These are phyloP conservation scores for Stephanodiscus minutulus DNA, from an alignment of 108 stramenopile genomes.

Conservation along the genomic window DNA sequence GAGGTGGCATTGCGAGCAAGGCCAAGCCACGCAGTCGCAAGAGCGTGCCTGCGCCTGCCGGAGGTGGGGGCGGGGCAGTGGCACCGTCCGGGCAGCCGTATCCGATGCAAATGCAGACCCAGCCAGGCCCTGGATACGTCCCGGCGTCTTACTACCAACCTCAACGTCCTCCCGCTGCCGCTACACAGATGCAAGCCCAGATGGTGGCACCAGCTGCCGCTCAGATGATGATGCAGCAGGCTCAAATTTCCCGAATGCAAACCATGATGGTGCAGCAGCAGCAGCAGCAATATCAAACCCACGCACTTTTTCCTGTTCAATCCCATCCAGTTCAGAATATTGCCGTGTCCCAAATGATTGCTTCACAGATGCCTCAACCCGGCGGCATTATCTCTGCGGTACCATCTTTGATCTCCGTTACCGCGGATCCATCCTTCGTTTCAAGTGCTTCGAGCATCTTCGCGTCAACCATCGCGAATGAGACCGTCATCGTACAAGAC, in stretches of 20 bases:
- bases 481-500: neutral
- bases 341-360: too few relatives aligned
- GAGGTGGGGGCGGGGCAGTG: neutral
- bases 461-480: neutral
- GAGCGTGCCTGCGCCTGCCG: neutral
- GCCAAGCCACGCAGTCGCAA: constrained; percentile 13
- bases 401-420: neutral
- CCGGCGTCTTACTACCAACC: neutral
- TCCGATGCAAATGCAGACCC: constrained; percentile 17
- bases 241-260: constrained; percentile 12
- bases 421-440: constrained; percentile 2
- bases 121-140: constrained; percentile 1
- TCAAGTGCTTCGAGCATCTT: neutral
- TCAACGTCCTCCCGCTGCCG: neutral
- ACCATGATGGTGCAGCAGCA: constrained; percentile 18
- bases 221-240: constrained; percentile 9
- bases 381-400: neutral
- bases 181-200: constrained; percentile 16
- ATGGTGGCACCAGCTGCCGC: neutral
- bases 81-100: constrained; percentile 1
- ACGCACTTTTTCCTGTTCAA: neutral
- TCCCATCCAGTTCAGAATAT: neutral
- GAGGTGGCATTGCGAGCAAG: neutral
- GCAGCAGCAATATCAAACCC: constrained; percentile 9
- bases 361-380: neutral